Conservation (phyloP, 148 eudicot genomes). For the Rhododendron vialii region DNA sequence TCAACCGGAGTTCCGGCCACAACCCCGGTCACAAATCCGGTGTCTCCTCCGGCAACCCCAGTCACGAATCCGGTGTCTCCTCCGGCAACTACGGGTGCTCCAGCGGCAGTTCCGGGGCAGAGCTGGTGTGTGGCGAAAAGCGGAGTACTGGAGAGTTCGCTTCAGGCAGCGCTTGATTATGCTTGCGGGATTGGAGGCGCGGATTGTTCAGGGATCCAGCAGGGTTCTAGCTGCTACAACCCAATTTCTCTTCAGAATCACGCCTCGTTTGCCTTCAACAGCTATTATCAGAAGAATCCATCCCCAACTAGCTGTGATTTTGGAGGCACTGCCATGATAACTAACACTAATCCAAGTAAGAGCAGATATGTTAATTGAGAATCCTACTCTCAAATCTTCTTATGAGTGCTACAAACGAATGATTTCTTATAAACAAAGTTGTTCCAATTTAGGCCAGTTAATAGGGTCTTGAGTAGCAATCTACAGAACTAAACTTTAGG, state of each 20-base stretch:
- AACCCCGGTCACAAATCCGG: slow-evolving; percentile 25
- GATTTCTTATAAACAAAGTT: neutral
- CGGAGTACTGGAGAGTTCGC: slow-evolving; percentile 41
- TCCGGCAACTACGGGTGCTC: slow-evolving; percentile 11
- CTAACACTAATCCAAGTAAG: slow-evolving; percentile 87
- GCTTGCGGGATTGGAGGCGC: slow-evolving; percentile 89
- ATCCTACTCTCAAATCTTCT: neutral
- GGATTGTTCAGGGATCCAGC: slow-evolving; percentile 81
- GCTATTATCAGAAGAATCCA: slow-evolving; percentile 78
- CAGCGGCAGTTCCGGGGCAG: slow-evolving; percentile 42
- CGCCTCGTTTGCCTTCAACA: slow-evolving; percentile 88
- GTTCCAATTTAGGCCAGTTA: neutral
- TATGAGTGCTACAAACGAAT: neutral
- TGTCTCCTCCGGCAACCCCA: slow-evolving; percentile 10
- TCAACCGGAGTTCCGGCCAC: slow-evolving; percentile 33
- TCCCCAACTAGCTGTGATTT: slow-evolving; percentile 74
- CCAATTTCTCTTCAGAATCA: slow-evolving; percentile 67
- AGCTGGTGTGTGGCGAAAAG: slow-evolving; percentile 78
- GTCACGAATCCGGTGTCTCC: slow-evolving; percentile 12
- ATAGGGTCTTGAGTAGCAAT: neutral
- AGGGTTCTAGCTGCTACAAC: slow-evolving; percentile 67
- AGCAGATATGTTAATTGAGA: neutral
- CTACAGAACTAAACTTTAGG: neutral
- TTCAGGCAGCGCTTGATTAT: slow-evolving; percentile 78
- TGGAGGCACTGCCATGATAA: slow-evolving; percentile 64